phyloP scores from a whole-genome alignment of 2,329 filamentous ascomycete species.

The Fragosphaeria purpurea region DNA sequence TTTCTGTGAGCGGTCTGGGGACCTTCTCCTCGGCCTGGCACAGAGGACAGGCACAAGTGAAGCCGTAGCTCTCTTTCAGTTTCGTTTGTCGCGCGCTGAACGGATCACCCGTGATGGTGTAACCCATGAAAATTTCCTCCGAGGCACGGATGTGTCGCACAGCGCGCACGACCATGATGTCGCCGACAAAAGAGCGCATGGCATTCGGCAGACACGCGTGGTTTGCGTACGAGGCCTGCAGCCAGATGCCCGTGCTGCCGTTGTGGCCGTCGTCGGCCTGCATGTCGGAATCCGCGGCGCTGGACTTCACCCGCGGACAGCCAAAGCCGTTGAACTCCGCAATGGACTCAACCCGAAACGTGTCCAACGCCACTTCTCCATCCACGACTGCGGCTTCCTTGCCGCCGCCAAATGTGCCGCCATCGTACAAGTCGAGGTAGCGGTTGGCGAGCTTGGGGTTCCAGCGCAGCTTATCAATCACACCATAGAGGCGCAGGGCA shows the following conservation, averaged over 20 bases:
- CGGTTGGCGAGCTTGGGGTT: slow-evolving; percentile 9
- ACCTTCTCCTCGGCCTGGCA: neutral
- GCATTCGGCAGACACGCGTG: slow-evolving; percentile 26
- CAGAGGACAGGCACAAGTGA: slow-evolving; percentile 2
- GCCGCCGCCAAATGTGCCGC: slow-evolving; percentile 5
- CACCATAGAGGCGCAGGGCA: neutral
- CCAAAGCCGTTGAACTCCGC: slow-evolving; percentile 10
- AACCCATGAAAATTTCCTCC: slow-evolving; percentile 5
- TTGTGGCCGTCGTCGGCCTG: neutral
- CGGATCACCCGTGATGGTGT: neutral
- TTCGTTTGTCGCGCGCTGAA: neutral
- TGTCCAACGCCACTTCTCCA: slow-evolving; percentile 10
- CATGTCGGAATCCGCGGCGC: neutral
- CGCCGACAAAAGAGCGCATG: slow-evolving; percentile 25
- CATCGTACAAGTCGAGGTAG: slow-evolving; percentile 12
- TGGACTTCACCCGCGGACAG: slow-evolving; percentile 5
- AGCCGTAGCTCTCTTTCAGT: neutral
- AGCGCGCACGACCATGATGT: slow-evolving; percentile 16
- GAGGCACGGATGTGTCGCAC: slow-evolving; percentile 1
- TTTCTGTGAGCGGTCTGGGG: neutral
- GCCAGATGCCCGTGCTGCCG: slow-evolving; percentile 22
- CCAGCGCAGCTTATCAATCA: slow-evolving; percentile 11
- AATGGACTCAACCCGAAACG: slow-evolving; percentile 11
- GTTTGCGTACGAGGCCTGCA: slow-evolving; percentile 26
- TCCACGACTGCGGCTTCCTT: slow-evolving; percentile 8